A percentile compares a stretch with the other conserved stretches of the same genome.
Conservation (phyloP, 352 stramenopile genomes). For the Halophytophthora polymorphica region DNA sequence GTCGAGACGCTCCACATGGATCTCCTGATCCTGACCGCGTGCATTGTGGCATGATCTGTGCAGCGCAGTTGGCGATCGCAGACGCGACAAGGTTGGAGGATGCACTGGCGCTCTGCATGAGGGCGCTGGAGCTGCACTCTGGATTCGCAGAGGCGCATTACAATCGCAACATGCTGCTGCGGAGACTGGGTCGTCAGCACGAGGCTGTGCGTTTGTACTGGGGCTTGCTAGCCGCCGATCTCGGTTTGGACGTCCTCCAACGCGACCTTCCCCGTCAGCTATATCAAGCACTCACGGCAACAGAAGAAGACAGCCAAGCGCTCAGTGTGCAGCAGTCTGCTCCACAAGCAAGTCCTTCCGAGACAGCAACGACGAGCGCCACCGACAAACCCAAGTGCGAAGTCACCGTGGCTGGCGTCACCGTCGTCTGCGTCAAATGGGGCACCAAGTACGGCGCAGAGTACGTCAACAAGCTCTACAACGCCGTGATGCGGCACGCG, state of each 20-base stretch:
- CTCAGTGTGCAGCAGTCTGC: background rate
- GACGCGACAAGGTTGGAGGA: constrained; percentile 20
- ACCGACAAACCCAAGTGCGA: constrained; percentile 4
- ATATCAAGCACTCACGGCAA: constrained; percentile 46
- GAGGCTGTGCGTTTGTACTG: constrained; percentile 52
- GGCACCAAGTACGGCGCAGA: constrained; percentile 74
- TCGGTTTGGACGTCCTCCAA: constrained; percentile 32
- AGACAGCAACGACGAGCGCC: background rate
- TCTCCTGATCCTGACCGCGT: background rate
- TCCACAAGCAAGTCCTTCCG: too few relatives aligned
- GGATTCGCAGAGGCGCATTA: constrained; percentile 42
- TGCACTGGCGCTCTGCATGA: constrained; percentile 35
- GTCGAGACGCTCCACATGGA: background rate
- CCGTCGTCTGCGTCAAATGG: constrained; percentile 85
- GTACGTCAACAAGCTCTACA: constrained; percentile 81
- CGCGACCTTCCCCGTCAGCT: constrained; percentile 3
- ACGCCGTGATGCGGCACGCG: constrained; percentile 33
- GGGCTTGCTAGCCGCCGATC: constrained; percentile 79
- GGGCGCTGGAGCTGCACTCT: constrained; percentile 29
- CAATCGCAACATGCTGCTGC: constrained; percentile 62
- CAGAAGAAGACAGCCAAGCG: background rate
- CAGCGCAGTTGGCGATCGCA: constrained; percentile 38
- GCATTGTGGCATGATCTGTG: background rate
- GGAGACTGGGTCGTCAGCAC: constrained; percentile 36
- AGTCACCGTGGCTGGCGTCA: constrained; percentile 12